Evolutionary conservation across 23 red algal species (phyloP).

Genomic region (Gracilaria caudata): DNA sequence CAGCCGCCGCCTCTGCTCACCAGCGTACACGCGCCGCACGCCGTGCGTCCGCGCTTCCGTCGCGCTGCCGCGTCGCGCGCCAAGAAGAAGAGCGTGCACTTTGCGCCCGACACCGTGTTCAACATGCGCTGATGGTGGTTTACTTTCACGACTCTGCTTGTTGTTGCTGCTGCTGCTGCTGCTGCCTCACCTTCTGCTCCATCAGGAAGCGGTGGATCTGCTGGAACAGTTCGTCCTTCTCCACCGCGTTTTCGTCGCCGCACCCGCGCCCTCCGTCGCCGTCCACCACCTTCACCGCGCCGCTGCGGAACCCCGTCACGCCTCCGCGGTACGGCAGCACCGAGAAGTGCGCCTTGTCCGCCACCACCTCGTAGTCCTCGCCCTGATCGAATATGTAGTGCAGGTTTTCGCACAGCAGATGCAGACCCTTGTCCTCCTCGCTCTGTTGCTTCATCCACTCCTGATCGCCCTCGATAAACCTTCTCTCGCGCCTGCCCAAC

Average conservation of each 20-base stretch:
- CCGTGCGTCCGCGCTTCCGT: constrained; percentile 4
- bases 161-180: neutral
- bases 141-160: neutral
- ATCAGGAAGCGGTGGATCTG: neutral
- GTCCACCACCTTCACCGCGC: neutral
- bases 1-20: neutral
- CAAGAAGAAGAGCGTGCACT: constrained; percentile 26
- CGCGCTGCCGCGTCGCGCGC: neutral
- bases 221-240: constrained; percentile 43
- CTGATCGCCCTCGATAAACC: constrained; percentile 27
- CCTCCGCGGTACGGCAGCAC: constrained; percentile 15
- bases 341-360: constrained; percentile 2
- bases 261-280: constrained; percentile 9
- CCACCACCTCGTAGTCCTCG: constrained; percentile 28
- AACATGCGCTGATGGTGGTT: neutral
- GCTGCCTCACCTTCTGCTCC: neutral
- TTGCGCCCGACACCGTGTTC: constrained; percentile 3
- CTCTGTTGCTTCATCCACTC: constrained; percentile 33
- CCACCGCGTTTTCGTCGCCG: constrained; percentile 28
- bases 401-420: constrained; percentile 46
- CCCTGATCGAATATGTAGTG: constrained; percentile 35
- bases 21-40: neutral
- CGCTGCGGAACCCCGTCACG: constrained; percentile 19
- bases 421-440: constrained; percentile 24
- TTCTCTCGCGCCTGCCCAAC: constrained; percentile 10